Conservation (phyloP, 352 stramenopile species). For the Globisporangium recalcitrans region DNA sequence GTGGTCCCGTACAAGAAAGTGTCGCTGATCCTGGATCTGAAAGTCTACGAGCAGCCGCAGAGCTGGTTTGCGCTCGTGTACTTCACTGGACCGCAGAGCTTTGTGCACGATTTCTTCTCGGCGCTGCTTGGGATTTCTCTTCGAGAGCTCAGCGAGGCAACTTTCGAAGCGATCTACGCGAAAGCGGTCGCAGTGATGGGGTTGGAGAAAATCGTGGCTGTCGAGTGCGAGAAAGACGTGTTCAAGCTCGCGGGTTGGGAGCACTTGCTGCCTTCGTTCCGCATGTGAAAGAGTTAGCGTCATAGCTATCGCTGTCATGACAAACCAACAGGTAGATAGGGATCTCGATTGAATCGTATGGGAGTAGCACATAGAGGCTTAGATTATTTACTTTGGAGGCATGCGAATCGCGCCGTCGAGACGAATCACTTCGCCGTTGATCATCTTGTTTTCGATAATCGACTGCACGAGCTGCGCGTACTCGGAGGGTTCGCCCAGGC, state of each 20-base stretch:
- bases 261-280: conserved; percentile 36
- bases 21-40: conserved; percentile 62
- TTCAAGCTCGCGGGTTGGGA: conserved; percentile 42
- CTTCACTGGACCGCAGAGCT: conserved; percentile 65
- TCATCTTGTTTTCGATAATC: conserved; percentile 97
- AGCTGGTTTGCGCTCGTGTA: conserved; percentile 74
- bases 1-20: conserved; percentile 55
- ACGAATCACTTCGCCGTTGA: conserved; percentile 98
- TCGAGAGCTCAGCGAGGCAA: conserved; percentile 37
- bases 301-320: too few species aligned
- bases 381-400: conserved; percentile 73
- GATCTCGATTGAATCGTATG: not conserved
- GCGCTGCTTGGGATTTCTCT: conserved; percentile 36
- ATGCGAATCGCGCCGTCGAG: conserved; percentile 97
- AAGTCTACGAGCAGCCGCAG: conserved; percentile 45
- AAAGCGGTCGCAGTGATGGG: conserved; percentile 29
- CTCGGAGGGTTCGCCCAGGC: conserved; percentile 93
- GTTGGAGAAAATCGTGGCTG: conserved; percentile 21
- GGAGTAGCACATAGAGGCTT: not conserved
- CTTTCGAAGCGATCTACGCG: conserved; percentile 56
- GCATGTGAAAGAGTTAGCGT: conserved; percentile 6
- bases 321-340: not conserved
- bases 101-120: conserved; percentile 40
- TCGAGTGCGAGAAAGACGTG: conserved; percentile 58
- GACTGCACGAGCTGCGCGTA: conserved; percentile 93